Evolutionary conservation across 768 basidiomycete species (phyloP), one percentile per base, ranked within the genome.

Genomic region (Epithele typhae): DNA sequence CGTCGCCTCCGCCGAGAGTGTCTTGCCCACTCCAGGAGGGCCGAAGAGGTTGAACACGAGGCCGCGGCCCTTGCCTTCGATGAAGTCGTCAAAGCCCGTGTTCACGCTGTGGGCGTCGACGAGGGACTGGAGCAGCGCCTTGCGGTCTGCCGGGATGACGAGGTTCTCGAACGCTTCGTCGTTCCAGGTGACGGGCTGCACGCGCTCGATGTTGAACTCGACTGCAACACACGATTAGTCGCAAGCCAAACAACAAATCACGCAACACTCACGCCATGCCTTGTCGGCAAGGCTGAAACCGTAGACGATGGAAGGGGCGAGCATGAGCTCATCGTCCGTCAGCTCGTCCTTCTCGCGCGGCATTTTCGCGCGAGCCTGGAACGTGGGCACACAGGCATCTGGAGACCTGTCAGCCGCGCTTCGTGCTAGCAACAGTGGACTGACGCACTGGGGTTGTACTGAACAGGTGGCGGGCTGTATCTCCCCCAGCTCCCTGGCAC

Each of bases 231-330:
- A 15, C 19, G 18, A 21, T 8, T 7, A 36, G n/a, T 11, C 22
- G 18, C 8, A 4, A 5, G 14, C 14, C 14, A 30, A 30, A 14
- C 27, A 30, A 14, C 27, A 14, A 6, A 37, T 15, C 22, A 10
- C 12, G 5, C n/a, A 5, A n/a, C 8, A 25, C 50, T 17, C 25
- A 51, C 50, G 61, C 80, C 81, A 82, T 8, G 71, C 51, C 61
- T 83, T 82, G 52, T 78, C 78, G 4, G 64, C 53, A 25, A 84
- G 58, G 60, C 79, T 81, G 60, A 83, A 85, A 0, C 81, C 81
- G 45, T 77, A 77, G 2, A 82, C 71, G 21, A 77, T 65, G 0
- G 77, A 72, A 0, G 81, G 70, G 0, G 80, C 67, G 5, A 85
- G 59, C 23, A 82, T 63, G 17, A 81, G 60, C 21, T 81, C 76